Conservation (phyloP, 495 filamentous ascomycete genomes). For the Lasiosphaeria ovina region DNA sequence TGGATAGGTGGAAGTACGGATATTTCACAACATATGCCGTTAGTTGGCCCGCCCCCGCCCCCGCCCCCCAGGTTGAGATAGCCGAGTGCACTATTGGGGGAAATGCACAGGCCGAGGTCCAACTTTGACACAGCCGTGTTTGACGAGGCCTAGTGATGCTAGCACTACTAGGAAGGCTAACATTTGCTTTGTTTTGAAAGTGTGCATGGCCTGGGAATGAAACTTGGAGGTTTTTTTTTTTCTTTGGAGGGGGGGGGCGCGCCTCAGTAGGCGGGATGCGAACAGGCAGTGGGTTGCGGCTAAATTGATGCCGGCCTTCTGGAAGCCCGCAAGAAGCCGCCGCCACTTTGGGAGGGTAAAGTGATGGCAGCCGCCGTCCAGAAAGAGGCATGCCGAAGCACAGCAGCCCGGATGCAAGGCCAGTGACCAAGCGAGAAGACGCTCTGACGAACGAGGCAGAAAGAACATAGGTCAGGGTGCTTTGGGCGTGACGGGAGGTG, state of each 20-base stretch:
- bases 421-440: neutral
- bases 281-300: slow-evolving; percentile 22
- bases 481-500: neutral
- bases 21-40: too few species aligned
- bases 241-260: neutral
- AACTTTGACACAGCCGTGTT: too few species aligned
- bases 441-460: too few species aligned
- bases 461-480: neutral
- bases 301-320: slow-evolving; percentile 26
- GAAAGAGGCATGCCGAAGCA: slow-evolving; percentile 11
- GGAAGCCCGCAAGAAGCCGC: slow-evolving; percentile 25
- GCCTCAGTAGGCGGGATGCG: slow-evolving; percentile 7
- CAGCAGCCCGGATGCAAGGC: neutral
- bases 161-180: too few species aligned
- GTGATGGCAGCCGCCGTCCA: slow-evolving; percentile 15
- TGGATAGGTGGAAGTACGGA: neutral
- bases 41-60: too few species aligned
- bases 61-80: too few species aligned
- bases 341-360: slow-evolving; percentile 24
- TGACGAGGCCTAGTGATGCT: too few species aligned
- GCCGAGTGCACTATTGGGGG: too few species aligned
- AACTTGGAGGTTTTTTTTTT: neutral
- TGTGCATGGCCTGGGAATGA: too few species aligned
- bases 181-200: too few species aligned
- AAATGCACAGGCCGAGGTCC: too few species aligned